Percentiles rank a stretch among this genome's conserved stretches.
Conservation (phyloP, 768 basidiomycete species). For the Leucocoprinus leucothites region DNA sequence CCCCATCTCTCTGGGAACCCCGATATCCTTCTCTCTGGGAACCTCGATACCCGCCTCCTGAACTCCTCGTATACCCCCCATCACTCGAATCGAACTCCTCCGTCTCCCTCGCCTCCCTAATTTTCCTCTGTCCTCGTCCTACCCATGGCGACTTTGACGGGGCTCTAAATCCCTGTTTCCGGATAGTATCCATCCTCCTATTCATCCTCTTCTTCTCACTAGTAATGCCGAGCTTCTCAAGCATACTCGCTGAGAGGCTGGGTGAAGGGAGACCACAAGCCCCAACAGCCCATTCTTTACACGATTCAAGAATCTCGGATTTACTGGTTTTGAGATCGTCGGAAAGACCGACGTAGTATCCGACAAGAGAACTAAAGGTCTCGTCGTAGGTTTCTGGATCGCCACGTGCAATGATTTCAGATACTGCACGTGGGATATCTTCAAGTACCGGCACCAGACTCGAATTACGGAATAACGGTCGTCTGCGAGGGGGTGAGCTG, state of each 20-base stretch:
- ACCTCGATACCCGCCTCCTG: neutral
- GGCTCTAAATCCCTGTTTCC: conserved; percentile 13
- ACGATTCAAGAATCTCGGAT: conserved; percentile 13
- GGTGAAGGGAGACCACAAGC: conserved; percentile 18
- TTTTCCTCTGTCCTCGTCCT: neutral
- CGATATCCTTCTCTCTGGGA: neutral
- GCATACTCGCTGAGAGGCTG: conserved; percentile 11
- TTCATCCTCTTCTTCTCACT: neutral
- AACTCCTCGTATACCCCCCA: neutral
- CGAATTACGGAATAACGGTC: conserved; percentile 1
- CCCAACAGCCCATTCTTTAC: conserved; percentile 19
- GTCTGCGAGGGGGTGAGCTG: neutral
- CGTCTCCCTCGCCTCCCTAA: neutral
- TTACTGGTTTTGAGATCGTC: conserved; percentile 13
- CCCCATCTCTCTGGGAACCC: neutral
- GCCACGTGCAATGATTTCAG: conserved; percentile 29
- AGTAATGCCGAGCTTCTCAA: conserved; percentile 16
- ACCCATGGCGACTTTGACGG: conserved; percentile 11
- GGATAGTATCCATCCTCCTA: neutral
- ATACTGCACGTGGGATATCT: conserved; percentile 25
- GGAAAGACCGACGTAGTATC: conserved; percentile 23
- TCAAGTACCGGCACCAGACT: conserved; percentile 19
- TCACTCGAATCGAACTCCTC: neutral
- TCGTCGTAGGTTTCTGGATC: conserved; percentile 47
- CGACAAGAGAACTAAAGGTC: conserved; percentile 20